Base-by-base conservation (phyloP, 2,329 filamentous ascomycete genomes). In the Pseudogymnoascus sp. region DNA sequence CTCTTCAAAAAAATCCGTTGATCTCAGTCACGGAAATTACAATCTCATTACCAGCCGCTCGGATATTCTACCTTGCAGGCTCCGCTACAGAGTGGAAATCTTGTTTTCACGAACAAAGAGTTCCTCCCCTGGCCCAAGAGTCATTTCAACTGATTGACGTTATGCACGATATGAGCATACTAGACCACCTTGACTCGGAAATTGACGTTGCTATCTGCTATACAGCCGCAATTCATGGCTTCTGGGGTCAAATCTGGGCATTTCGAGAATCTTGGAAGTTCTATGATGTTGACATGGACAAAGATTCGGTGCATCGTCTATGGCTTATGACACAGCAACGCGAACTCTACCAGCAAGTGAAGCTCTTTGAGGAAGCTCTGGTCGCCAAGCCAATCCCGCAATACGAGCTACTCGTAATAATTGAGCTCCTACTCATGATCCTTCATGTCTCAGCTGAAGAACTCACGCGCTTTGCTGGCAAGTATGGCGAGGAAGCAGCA, bases 381-480 rank as follows among this genome's bases (percentile, higher is more conserved):
- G 37, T 40, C 18, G 25, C 50, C 40, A 14, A 38, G 14, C 50
- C 8, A n/a, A 11, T 38, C 4, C 16, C 28, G n/a, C 62, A 60
- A 18, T 47, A 40, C 28, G 40, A 62, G 12, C 33, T 56, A 35
- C 10, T 64, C 14, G 28, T 67, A 21, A 40, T 53, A 8, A 12
- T 60, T 10, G 65, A 67, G 47, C 59, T 68, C 14, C 50, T 67
- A 2, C 28, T 66, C 25, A 68, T 67, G 66, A 37, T 63, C 23
- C 62, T 66, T 3, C 63, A 65, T 12, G 60, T 63, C n/a, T 63
- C 59, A 1, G 53, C 63, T 4, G 66, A 68, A 7, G 65, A 67
- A 38, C 62, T 68, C 7, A 63, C 64, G 21, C 59, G 61, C 18
- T 67, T 68, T 31, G 67, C 67, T 2, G 67, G 67, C 12, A 67